Base-by-base conservation (phyloP, 2,329 filamentous ascomycete genomes). In the Hyphodiscus sp. region DNA sequence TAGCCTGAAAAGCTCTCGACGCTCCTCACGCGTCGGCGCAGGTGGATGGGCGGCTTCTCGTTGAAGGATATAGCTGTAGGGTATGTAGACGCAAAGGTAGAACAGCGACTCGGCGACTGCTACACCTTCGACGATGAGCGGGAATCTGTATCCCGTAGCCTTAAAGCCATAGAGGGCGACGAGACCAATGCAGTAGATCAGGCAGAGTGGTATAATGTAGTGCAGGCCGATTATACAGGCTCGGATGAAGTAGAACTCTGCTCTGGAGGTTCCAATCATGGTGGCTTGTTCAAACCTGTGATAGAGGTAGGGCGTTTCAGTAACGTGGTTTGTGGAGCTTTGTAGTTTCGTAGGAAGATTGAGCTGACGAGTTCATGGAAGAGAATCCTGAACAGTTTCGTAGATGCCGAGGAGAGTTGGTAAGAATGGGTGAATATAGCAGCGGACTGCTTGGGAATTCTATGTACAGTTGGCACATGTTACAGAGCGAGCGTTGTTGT, bases 21-120 rank as follows among this genome's bases (percentile, higher is more conserved):
- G 71, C 54, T 80, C 71, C 15, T 75, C 69, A 38, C 71, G 71
- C 3, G 68, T 67, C 4, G 73, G 68, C 1, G 69, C 59, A 8
- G 70, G 67, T 1, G 79, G 80, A 65, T 82, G 79, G 6, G 69
- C 56, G 10, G 79, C 76, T 46, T 76, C 71, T 30, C 64, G 69
- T 62, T 83, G 79, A 15, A 83, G 73, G 53, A 74, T 66, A n/a
- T 63, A 63, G 53, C 72, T 74, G 58, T 75, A 76, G 44, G 77
- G 80, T 15, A 81, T 66, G 63, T 76, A 83, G 59, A 79, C 68
- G 47, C 74, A 61, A 19, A 80, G 55, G 66, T 76, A 83, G 67
- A 84, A 83, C 0, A 72, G 62, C 0, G 75, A 67, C 66, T 85
- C 81, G n/a, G 75, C 67, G 20, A 71, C 58, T 46, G 74, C 69